phyloP scores from a whole-genome alignment of 2,329 filamentous ascomycete species.

The Aspergillus aculeatinus region DNA sequence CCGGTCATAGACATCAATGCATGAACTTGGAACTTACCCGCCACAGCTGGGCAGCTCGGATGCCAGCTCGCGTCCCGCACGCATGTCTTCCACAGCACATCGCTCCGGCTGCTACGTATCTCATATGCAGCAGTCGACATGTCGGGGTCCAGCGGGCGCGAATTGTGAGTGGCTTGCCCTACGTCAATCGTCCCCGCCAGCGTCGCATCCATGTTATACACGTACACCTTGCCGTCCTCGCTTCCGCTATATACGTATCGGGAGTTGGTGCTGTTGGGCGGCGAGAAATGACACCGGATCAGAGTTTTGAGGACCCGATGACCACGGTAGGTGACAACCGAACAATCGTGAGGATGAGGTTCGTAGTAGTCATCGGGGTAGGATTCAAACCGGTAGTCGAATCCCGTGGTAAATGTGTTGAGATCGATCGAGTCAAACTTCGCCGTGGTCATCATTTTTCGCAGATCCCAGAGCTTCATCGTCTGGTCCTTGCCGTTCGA shows the following conservation, averaged over 20 bases:
- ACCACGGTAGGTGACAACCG: conserved; percentile 87
- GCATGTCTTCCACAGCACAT: conserved; percentile 68
- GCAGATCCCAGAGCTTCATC: conserved; percentile 94
- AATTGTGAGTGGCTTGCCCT: conserved; percentile 63
- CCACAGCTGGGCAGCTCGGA: conserved; percentile 77
- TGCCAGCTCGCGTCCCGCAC: conserved; percentile 91
- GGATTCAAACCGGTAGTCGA: conserved; percentile 61
- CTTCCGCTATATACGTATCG: conserved; percentile 92
- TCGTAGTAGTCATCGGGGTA: conserved; percentile 56
- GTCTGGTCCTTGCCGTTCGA: conserved; percentile 95
- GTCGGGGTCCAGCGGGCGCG: conserved; percentile 56
- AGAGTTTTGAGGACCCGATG: conserved; percentile 86
- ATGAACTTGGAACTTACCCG: conserved; percentile 52
- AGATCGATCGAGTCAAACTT: conserved; percentile 54
- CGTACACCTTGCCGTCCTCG: conserved; percentile 81
- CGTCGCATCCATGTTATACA: conserved; percentile 93
- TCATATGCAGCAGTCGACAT: conserved; percentile 58
- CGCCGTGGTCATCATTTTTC: conserved; percentile 79
- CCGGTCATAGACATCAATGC: not conserved
- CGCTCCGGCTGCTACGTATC: conserved; percentile 50
- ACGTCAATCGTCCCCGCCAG: conserved; percentile 77
- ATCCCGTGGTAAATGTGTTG: conserved; percentile 56
- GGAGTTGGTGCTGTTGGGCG: conserved; percentile 78
- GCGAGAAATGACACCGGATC: conserved; percentile 94
- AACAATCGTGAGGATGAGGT: conserved; percentile 81